phyloP scores from a whole-genome alignment of 257 asterid genomes.

The Marsdenia floribunda region DNA sequence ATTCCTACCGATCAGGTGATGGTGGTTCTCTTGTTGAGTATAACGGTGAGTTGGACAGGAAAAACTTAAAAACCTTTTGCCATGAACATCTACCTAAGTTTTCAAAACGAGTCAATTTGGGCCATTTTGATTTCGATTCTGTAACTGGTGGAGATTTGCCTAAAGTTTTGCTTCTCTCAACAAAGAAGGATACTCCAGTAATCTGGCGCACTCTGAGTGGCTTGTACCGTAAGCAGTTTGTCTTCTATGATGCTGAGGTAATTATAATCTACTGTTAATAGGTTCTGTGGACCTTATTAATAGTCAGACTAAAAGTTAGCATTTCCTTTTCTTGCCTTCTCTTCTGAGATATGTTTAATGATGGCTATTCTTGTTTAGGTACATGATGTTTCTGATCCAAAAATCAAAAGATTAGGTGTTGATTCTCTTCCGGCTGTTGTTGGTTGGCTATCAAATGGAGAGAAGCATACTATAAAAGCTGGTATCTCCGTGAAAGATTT shows the following conservation, averaged over 20 bases:
- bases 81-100: constrained; percentile 74
- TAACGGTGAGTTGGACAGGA: constrained; percentile 51
- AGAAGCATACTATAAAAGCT: constrained; percentile 50
- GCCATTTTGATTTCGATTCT: constrained; percentile 37
- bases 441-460: constrained; percentile 87
- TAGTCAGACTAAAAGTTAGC: neutral
- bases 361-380: constrained; percentile 40
- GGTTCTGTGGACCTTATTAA: neutral
- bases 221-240: constrained; percentile 55
- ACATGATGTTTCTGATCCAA: constrained; percentile 53
- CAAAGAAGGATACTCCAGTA: constrained; percentile 81
- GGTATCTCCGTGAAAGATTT: constrained; percentile 77
- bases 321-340: neutral
- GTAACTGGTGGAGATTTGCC: constrained; percentile 46
- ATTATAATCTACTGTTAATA: neutral
- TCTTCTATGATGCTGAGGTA: constrained; percentile 84
- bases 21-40: constrained; percentile 74
- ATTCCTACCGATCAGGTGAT: constrained; percentile 50
- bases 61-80: constrained; percentile 60
- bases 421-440: constrained; percentile 79
- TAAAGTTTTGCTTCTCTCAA: constrained; percentile 73
- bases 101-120: constrained; percentile 67
- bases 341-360: neutral
- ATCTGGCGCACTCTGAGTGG: constrained; percentile 95
- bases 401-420: constrained; percentile 50